Base-by-base conservation (phyloP, 257 asterid genomes). In the Nicotiana attenuata region DNA sequence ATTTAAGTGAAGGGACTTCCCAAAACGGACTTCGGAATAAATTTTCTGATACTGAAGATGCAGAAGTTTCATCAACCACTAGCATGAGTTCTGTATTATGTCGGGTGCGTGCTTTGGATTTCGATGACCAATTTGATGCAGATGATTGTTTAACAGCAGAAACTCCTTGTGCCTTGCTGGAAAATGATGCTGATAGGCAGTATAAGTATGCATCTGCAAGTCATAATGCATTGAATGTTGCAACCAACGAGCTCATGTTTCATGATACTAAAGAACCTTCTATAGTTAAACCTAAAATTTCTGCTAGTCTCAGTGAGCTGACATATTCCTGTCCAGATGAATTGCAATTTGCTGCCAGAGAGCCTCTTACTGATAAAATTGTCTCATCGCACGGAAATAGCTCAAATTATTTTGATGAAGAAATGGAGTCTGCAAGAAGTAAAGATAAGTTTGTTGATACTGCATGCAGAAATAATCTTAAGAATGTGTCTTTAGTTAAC, bases 1-100 rank as follows among this genome's bases (percentile, higher is more conserved):
- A 78, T 41, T 80, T 86, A 33, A 82, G 55, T 7, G 82, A 79
- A 71, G 71, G 71, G 82, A 79, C 84, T 82, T 85, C 33, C 41
- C 84, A 73, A 50, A 81, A 85, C 66, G 90, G 85, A 75, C 76
- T 73, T 77, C 85, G 64, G 17, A 82, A 83, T 64, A 89, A 84
- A 80, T 84, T 80, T 79, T 85, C 91, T 55, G 96, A 94, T 20
- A 75, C 75, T 78, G 98, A 93, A 82, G 98, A 93, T 56, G 89
- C 87, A 75, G 98, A 95, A 84, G 95, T 91, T 66, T 91, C 97
- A 65, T 95, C 97, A 41, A 92, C 95, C 59, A 81, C 95, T 50
- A 95, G 98, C 86, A 95, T 92, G 97, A 93, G 88, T 86, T 95
- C 97, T 24, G 88, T 95, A 65, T 81, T 95, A 69, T 93, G 97